Conservation (phyloP, 1,284 basidiomycete genomes). For the Pseudozyma sp. region DNA sequence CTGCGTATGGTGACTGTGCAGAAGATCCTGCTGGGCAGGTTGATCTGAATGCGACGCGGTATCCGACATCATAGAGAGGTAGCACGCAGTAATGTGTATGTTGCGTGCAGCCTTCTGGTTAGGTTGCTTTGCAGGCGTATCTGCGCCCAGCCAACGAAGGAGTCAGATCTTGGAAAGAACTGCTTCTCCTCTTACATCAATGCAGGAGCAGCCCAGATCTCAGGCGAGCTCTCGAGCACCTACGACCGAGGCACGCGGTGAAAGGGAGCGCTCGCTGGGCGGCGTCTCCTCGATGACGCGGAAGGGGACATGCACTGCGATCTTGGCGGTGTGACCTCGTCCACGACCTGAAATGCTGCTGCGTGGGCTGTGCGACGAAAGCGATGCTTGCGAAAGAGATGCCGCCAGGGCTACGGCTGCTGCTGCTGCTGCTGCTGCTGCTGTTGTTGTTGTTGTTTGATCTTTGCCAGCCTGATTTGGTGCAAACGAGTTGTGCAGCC, state of each 20-base stretch:
- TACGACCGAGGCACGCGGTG: slow-evolving; percentile 25
- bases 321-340: slow-evolving; percentile 23
- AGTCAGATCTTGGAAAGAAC: neutral
- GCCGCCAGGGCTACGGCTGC: slow-evolving; percentile 7
- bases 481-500: slow-evolving; percentile 20
- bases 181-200: slow-evolving; percentile 12
- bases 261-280: slow-evolving; percentile 18
- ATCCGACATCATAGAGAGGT: too few species aligned
- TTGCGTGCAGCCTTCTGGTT: too few species aligned
- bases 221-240: slow-evolving; percentile 13
- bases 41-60: too few species aligned
- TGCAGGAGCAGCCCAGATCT: slow-evolving; percentile 12
- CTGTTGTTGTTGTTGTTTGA: slow-evolving; percentile 1
- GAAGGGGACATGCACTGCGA: slow-evolving; percentile 34
- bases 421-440: slow-evolving; percentile 4
- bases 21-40: too few species aligned
- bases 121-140: too few species aligned
- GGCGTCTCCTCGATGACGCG: slow-evolving; percentile 23
- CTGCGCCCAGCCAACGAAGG: too few species aligned
- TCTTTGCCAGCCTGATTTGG: slow-evolving; percentile 14
- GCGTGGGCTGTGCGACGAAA: slow-evolving; percentile 37
- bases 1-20: too few species aligned
- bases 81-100: too few species aligned
- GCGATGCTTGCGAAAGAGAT: slow-evolving; percentile 15
- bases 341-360: slow-evolving; percentile 41